Evolutionary conservation across 495 filamentous ascomycete genomes (phyloP), one percentile per base, ranked within the genome.

Genomic region (Stereocaulon alpinum): DNA sequence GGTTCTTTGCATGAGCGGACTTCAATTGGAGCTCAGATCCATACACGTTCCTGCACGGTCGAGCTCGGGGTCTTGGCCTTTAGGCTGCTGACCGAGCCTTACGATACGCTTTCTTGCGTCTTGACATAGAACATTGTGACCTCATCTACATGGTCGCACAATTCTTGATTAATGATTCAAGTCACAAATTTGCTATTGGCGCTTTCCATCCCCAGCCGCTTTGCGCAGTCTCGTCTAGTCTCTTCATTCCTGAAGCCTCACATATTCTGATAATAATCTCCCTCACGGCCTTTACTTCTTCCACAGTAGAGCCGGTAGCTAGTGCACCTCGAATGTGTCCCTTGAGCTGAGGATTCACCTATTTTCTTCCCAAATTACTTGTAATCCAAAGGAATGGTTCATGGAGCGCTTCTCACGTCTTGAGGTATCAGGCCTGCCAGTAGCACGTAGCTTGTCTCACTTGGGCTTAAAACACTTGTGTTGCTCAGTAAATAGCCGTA

Each of bases 401-500:
- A 37, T 6, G 27, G 14, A 55, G 40, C 30, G 14, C 7, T 22
- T 61, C 70, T 61, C 63, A 78, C 77, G 62, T 80, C 77, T 68
- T 80, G 77, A 15, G 77, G 77, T 41, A 81, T 75, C 58, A 83
- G 59, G 6, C 73, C 80, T n/a, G 80, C 79, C n/a, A 82, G 67
- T 51, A 82, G 63, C 29, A 80, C 73, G 60, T 73, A 78, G 52
- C 77, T 80, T 4, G 70, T 83, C 61, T 83, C 79, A 20, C 66
- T 65, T 6, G 71, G 49, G 24, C 61, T 72, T 22, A 82, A 65
- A 17, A 83, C 71, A 27, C 57, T 73, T 9, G 70, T 70, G 52
- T 80, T 79, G 63, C 74, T 78, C 27, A 81, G 61, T 14, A 81
- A 62, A 56, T 79, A 75, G 14, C 74, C 74, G 60, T 83, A 82